Evolutionary conservation across 1,284 basidiomycete species (phyloP).

Genomic region (Ganoderma meredithae): DNA sequence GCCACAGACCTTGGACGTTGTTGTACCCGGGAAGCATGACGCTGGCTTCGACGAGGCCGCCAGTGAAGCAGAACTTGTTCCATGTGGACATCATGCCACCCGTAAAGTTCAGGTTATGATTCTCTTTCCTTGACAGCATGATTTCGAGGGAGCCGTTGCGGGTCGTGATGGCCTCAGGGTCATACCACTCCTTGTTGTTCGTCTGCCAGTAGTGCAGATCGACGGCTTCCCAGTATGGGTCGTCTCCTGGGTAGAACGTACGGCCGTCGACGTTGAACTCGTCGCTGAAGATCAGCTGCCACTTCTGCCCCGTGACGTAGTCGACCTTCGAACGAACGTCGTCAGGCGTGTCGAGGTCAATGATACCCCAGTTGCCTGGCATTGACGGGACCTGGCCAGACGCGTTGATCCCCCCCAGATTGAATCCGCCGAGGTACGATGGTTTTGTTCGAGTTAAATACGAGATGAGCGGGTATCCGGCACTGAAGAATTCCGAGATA

Average conservation of each 20-base stretch:
- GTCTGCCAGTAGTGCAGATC: slow-evolving; percentile 75
- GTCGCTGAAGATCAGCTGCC: slow-evolving; percentile 86
- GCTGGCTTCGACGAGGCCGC: slow-evolving; percentile 75
- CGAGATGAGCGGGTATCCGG: slow-evolving; percentile 83
- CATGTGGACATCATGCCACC: slow-evolving; percentile 78
- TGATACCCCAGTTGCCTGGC: slow-evolving; percentile 69
- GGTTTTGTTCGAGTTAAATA: slow-evolving; percentile 62
- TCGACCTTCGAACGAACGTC: slow-evolving; percentile 67
- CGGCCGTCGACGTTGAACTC: slow-evolving; percentile 88
- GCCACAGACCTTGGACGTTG: slow-evolving; percentile 60
- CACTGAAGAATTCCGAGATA: slow-evolving; percentile 49
- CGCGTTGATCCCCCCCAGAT: slow-evolving; percentile 83
- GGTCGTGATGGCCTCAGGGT: slow-evolving; percentile 85
- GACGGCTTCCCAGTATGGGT: slow-evolving; percentile 74
- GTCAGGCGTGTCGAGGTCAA: slow-evolving; percentile 81
- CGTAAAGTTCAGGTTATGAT: slow-evolving; percentile 79
- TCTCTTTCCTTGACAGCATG: slow-evolving; percentile 70
- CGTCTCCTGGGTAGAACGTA: slow-evolving; percentile 76
- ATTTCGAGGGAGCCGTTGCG: slow-evolving; percentile 81
- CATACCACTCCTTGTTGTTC: slow-evolving; percentile 75
- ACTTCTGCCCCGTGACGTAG: slow-evolving; percentile 54
- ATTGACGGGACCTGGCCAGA: slow-evolving; percentile 78
- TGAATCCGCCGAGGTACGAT: slow-evolving; percentile 72
- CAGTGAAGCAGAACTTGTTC: slow-evolving; percentile 97
- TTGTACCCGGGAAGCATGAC: slow-evolving; percentile 86